phyloP scores from a whole-genome alignment of 495 filamentous ascomycete species.

The Tuber borchii region DNA sequence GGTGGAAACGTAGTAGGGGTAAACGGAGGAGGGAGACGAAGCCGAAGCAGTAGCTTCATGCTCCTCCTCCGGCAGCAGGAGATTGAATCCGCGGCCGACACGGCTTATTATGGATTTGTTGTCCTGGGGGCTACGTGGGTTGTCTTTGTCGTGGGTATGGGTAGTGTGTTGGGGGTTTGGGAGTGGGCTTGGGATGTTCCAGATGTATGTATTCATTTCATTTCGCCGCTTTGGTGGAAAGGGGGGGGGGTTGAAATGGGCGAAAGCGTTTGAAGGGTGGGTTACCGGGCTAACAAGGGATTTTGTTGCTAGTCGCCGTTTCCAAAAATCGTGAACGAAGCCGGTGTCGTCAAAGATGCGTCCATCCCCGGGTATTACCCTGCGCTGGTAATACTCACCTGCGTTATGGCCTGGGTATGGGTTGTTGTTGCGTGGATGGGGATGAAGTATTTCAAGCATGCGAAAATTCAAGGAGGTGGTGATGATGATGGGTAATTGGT shows the following conservation, averaged over 20 bases:
- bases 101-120: constrained; percentile 94
- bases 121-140: constrained; percentile 84
- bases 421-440: constrained; percentile 93
- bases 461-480: constrained; percentile 59
- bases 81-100: constrained; percentile 53
- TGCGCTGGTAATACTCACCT: constrained; percentile 81
- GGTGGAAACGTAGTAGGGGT: not conserved
- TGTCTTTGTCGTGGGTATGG: constrained; percentile 92
- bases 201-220: constrained; percentile 18
- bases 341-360: constrained; percentile 47
- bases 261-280: not conserved
- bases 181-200: constrained; percentile 96
- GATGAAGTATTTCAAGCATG: constrained; percentile 99
- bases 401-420: constrained; percentile 98
- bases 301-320: constrained; percentile 19
- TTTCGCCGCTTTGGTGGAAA: not conserved
- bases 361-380: constrained; percentile 96
- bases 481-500: constrained; percentile 19
- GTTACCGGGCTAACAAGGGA: constrained; percentile 6
- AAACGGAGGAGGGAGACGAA: not conserved
- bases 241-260: too few species aligned
- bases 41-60: not conserved
- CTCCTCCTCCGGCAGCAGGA: constrained; percentile 26
- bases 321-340: constrained; percentile 8
- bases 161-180: constrained; percentile 94